phyloP scores from a whole-genome alignment of 2,329 filamentous ascomycete genomes.

The Stachybotrys chartarum region DNA sequence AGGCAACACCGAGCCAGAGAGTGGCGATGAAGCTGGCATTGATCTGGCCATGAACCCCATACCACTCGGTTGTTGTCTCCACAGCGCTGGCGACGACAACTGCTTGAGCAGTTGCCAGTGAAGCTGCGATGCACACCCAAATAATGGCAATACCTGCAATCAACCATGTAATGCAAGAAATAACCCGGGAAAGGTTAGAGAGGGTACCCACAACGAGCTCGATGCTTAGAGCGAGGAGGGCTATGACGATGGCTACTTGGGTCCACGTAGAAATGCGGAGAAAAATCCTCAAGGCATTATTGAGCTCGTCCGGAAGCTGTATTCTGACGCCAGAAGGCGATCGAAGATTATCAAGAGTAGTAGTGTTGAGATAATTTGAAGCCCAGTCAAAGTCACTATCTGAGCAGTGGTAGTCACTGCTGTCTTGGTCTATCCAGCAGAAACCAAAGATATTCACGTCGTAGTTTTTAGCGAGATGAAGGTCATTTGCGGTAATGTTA shows the following conservation, averaged over 20 bases:
- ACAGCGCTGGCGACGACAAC: slow-evolving; percentile 8
- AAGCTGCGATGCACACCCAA: background rate
- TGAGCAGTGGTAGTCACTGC: background rate
- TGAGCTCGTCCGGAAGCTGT: background rate
- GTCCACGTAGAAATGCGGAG: background rate
- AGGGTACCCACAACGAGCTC: background rate
- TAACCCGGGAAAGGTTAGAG: background rate
- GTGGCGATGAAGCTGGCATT: slow-evolving; percentile 63
- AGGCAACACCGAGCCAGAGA: slow-evolving; percentile 74
- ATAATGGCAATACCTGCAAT: background rate
- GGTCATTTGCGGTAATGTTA: background rate
- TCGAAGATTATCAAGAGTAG: background rate
- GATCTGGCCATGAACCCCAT: slow-evolving; percentile 61
- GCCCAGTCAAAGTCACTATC: background rate
- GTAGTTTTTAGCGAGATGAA: background rate
- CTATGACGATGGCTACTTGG: background rate
- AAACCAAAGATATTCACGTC: background rate
- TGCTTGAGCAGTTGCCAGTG: background rate
- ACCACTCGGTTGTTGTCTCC: slow-evolving; percentile 53
- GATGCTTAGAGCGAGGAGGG: background rate
- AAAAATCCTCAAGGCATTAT: background rate
- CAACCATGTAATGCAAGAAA: background rate
- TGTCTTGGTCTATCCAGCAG: background rate
- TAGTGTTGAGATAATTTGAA: background rate
- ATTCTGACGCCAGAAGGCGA: background rate